A percentile compares a stretch with the other conserved stretches of the same genome.
Evolutionary conservation across 257 asterid genomes (phyloP).

Genomic region (Phtheirospermum japonicum): DNA sequence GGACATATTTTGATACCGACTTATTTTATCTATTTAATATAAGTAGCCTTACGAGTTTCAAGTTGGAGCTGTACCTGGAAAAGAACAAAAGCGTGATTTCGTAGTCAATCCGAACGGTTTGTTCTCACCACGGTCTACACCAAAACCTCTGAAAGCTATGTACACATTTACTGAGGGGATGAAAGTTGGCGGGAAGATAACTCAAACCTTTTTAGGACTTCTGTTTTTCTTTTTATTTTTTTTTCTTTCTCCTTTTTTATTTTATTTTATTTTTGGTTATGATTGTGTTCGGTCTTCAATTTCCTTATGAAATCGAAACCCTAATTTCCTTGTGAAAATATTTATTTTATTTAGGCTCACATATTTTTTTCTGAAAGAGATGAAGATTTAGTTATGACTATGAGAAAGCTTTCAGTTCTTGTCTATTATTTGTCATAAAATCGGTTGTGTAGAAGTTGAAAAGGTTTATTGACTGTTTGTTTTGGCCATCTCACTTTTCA

Average conservation of each 20-base stretch:
- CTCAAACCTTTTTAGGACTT: background rate
- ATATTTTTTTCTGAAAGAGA: too few relatives aligned
- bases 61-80: constrained; percentile 87
- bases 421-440: background rate
- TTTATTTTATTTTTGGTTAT: background rate
- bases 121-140: constrained; percentile 96
- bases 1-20: constrained; percentile 30
- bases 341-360: too few relatives aligned
- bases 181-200: constrained; percentile 97
- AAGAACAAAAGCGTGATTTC: constrained; percentile 92
- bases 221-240: background rate
- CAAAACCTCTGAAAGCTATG: constrained; percentile 94
- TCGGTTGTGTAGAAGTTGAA: too few relatives aligned
- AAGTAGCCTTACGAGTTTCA: constrained; percentile 94
- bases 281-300: too few relatives aligned
- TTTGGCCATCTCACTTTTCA: constrained; percentile 10
- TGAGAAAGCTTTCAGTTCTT: background rate
- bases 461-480: too few relatives aligned
- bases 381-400: too few relatives aligned
- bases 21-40: constrained; percentile 27
- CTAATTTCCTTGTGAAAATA: too few relatives aligned
- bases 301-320: too few relatives aligned
- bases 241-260: constrained; percentile 13
- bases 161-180: constrained; percentile 83
- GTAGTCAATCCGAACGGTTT: constrained; percentile 88